Conservation (phyloP, 2,329 filamentous ascomycete species). For the Beauveria brongniartii region DNA sequence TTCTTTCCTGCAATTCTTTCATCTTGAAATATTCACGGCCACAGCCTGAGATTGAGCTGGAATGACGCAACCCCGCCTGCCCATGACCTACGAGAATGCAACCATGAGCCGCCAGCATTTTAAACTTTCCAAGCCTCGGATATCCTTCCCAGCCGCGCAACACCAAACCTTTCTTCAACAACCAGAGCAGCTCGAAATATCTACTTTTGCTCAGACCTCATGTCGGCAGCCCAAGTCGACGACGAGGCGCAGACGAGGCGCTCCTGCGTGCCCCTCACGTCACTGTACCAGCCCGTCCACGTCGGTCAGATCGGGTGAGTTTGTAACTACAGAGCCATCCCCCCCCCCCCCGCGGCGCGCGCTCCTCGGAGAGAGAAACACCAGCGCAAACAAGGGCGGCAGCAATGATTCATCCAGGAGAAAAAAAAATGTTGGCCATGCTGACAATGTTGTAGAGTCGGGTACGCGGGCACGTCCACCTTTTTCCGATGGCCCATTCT, state of each 20-base stretch:
- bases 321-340: not conserved
- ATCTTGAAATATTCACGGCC: not conserved
- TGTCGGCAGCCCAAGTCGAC: slow-evolving; percentile 18
- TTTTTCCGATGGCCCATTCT: slow-evolving; percentile 57
- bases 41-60: not conserved
- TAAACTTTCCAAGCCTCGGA: not conserved
- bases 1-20: too few species aligned
- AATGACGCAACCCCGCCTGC: slow-evolving; percentile 7
- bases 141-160: not conserved
- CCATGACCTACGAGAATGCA: too few species aligned
- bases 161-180: not conserved
- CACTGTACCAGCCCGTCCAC: slow-evolving; percentile 35
- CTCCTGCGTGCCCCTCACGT: slow-evolving; percentile 32
- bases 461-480: slow-evolving; percentile 25
- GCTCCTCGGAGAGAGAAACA: too few species aligned
- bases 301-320: slow-evolving; percentile 32
- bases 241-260: slow-evolving; percentile 28
- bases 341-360: not conserved
- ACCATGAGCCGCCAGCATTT: not conserved
- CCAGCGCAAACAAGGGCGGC: not conserved
- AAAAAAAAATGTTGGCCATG: not conserved
- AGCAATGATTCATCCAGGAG: too few species aligned
- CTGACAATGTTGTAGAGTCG: slow-evolving; percentile 9
- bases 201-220: not conserved
- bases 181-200: not conserved